These are phyloP conservation scores for Castanospermum australe DNA, from an alignment of 306 rosid species.

Conservation along the genomic window DNA sequence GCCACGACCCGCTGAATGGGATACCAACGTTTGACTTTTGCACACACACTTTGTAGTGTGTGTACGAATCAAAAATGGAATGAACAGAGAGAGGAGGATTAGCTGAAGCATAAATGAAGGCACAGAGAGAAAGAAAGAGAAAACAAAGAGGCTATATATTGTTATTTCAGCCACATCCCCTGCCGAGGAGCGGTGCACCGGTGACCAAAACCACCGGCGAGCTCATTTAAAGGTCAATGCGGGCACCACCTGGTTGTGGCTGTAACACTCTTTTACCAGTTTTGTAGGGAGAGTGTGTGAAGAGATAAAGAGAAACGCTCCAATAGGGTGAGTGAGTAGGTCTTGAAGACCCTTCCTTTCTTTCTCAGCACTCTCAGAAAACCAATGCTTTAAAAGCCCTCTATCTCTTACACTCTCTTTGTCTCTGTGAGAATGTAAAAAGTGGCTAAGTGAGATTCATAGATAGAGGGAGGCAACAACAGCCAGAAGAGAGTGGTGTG, in stretches of 20 bases:
- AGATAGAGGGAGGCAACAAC: not conserved
- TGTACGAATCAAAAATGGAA: conserved; percentile 30
- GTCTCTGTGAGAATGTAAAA: not conserved
- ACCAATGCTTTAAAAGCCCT: conserved; percentile 56
- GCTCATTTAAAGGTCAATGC: conserved; percentile 36
- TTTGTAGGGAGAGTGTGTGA: conserved; percentile 18
- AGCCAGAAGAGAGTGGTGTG: not conserved
- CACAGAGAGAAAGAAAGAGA: conserved; percentile 21
- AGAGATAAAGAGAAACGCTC: not conserved
- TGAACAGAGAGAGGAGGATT: not conserved
- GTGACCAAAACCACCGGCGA: conserved; percentile 19
- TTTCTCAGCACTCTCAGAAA: conserved; percentile 4
- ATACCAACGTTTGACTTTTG: conserved; percentile 53
- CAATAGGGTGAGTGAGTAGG: conserved; percentile 37
- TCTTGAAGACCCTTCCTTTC: conserved; percentile 35
- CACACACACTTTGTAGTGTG: not conserved
- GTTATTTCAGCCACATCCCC: conserved; percentile 12
- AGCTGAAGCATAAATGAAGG: conserved; percentile 13
- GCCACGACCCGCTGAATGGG: conserved; percentile 15
- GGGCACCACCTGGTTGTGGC: conserved; percentile 45
- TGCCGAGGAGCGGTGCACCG: conserved; percentile 19
- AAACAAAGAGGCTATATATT: not conserved
- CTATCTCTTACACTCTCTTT: conserved; percentile 60
- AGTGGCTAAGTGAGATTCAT: not conserved
- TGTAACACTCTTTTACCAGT: conserved; percentile 28